Base-by-base conservation (phyloP, 768 basidiomycete species). In the Lentinula detonsa region DNA sequence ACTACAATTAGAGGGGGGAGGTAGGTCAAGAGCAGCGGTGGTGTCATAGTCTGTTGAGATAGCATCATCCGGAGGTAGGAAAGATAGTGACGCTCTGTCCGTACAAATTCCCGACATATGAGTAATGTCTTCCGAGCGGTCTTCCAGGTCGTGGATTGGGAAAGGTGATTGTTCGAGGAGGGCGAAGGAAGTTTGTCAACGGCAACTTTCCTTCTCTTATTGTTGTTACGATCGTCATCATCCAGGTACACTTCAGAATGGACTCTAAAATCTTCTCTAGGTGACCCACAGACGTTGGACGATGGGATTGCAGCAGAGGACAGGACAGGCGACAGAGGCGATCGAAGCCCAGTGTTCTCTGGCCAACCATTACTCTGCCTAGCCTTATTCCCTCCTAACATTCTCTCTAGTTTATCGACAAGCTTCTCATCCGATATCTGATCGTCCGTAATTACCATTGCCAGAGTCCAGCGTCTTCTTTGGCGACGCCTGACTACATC, bases 11-110 rank as follows among this genome's bases (percentile, higher is more conserved):
- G 78, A 7, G 74, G 76, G 16, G 76, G 81, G 13, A 85, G 72
- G 63, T 87, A 80, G 9, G 75, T 68, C 21, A 78, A 67, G 76
- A 88, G 81, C 13, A 80, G 72, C 16, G 81, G 71, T 7, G 78
- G 74, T 6, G 77, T 71, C 33, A 46, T 76, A 40, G 78, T 81
- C 37, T 69, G 72, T 16, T 48, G 21, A 23, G 57, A 58, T 21
- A 48, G 23, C 18, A 58, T 39, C 11, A 31, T 33, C 15, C 21
- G 42, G 11, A 58, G 43, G 40, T 21, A 43, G 28, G 57, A 23
- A 43, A 58, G 57, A 48, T 60, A 60, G 16, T n/a, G 34, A 13
- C 59, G 31, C 39, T 60, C 59, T 18, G 59, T 60, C 9, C 31
- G 49, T 16, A 60, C 59, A n/a, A 60, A 28, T 42, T 60, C 59